A percentile compares a stretch with the other conserved stretches of the same genome.
These are phyloP conservation scores for Ophiostoma triangulosporum DNA, from an alignment of 2,329 filamentous ascomycete genomes.

Conservation along the genomic window DNA sequence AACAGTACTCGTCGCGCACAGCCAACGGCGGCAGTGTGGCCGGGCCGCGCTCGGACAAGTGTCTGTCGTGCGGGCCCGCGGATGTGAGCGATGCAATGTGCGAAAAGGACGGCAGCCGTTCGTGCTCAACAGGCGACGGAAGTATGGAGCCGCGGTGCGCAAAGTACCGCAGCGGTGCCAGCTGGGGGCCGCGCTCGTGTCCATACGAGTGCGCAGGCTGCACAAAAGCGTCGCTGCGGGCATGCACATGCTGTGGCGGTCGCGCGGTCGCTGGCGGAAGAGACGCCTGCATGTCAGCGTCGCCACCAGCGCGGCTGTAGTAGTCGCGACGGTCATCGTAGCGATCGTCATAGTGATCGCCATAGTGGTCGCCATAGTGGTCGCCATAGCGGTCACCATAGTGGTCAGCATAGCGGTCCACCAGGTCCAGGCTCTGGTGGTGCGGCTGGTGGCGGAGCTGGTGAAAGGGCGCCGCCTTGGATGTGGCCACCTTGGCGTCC, in stretches of 20 bases:
- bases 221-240: background rate
- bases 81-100: background rate
- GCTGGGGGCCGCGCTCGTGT: background rate
- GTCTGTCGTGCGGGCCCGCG: background rate
- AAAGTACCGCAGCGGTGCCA: background rate
- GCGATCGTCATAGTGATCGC: background rate
- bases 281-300: too few species aligned
- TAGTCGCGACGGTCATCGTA: background rate
- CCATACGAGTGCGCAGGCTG: background rate
- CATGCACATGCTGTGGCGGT: too few species aligned
- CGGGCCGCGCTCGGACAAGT: background rate
- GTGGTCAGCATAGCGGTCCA: too few species aligned
- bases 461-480: background rate
- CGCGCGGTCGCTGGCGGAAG: too few species aligned
- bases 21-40: background rate
- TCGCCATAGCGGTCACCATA: background rate
- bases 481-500: background rate
- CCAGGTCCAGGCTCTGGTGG: background rate
- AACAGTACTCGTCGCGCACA: background rate
- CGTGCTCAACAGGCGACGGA: constrained; percentile 3
- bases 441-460: background rate
- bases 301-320: background rate
- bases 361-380: background rate
- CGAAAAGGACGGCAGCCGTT: constrained; percentile 8
- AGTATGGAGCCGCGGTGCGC: background rate